phyloP scores from a whole-genome alignment of 176 grass and related monocot genomes.

The Thalia dealbata region DNA sequence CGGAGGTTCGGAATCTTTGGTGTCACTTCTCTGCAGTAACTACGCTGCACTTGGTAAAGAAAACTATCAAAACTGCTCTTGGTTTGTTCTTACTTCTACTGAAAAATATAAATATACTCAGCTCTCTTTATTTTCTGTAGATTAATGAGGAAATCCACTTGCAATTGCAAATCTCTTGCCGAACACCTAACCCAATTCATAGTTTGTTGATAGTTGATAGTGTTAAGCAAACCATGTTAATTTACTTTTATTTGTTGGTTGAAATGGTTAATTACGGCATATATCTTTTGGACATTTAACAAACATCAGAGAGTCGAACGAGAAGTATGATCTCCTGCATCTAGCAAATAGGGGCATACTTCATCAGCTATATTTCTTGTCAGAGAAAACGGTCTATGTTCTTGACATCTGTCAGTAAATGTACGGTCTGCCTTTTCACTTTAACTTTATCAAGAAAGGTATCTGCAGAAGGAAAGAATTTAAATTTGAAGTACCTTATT shows the following conservation, averaged over 20 bases:
- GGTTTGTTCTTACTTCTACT: conserved; percentile 1
- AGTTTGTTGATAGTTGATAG: neutral
- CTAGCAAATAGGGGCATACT: neutral
- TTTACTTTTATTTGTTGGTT: neutral
- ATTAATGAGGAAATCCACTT: too few species aligned
- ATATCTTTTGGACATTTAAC: neutral
- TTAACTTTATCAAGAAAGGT: neutral
- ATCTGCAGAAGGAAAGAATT: neutral
- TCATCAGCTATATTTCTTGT: neutral
- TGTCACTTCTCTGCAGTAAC: conserved; percentile 55
- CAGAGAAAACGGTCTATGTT: neutral
- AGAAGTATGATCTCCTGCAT: neutral
- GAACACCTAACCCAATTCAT: neutral
- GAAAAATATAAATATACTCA: conserved; percentile 3
- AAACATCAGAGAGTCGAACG: too few species aligned
- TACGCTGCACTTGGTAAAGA: conserved; percentile 62
- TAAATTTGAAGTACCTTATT: neutral
- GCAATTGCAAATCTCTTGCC: neutral
- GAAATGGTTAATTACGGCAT: neutral
- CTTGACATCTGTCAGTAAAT: neutral
- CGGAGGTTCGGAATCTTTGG: conserved; percentile 29
- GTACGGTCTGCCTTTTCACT: neutral
- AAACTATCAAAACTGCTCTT: neutral
- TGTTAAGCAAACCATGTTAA: too few species aligned
- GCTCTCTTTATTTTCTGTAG: neutral